Percentiles rank a stretch among this genome's conserved stretches.
Conservation (phyloP, 371 early-diverging fungal species). For the Mortierella sp. region DNA sequence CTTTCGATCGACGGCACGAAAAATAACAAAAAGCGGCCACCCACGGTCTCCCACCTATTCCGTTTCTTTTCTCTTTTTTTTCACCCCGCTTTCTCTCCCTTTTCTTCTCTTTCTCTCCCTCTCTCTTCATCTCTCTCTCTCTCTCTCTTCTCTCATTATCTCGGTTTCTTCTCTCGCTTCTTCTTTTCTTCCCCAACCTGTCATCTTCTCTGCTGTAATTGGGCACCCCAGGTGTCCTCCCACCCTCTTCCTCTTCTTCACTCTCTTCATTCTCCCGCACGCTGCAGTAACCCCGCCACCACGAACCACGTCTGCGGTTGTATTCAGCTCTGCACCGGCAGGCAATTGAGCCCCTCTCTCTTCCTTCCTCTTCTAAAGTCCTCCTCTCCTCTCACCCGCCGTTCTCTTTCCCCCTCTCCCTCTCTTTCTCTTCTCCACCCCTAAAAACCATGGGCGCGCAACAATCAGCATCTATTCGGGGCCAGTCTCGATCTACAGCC, state of each 20-base stretch:
- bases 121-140: background rate
- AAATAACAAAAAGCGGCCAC: background rate
- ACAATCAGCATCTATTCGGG: conserved; percentile 22
- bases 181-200: background rate
- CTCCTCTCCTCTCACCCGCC: background rate
- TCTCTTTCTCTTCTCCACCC: background rate
- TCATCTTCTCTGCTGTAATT: too few relatives aligned
- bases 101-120: background rate
- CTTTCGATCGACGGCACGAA: conserved; percentile 1
- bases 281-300: too few relatives aligned
- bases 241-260: too few relatives aligned
- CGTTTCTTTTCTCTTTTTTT: background rate
- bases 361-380: background rate
- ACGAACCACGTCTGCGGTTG: too few relatives aligned
- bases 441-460: conserved; percentile 28
- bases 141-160: background rate
- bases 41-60: background rate
- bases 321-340: too few relatives aligned
- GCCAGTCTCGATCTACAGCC: conserved; percentile 18
- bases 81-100: background rate
- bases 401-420: background rate
- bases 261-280: too few relatives aligned
- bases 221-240: too few relatives aligned
- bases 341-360: too few relatives aligned
- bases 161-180: background rate